Evolutionary conservation across 495 filamentous ascomycete species (phyloP).

Genomic region (Podospora didyma): DNA sequence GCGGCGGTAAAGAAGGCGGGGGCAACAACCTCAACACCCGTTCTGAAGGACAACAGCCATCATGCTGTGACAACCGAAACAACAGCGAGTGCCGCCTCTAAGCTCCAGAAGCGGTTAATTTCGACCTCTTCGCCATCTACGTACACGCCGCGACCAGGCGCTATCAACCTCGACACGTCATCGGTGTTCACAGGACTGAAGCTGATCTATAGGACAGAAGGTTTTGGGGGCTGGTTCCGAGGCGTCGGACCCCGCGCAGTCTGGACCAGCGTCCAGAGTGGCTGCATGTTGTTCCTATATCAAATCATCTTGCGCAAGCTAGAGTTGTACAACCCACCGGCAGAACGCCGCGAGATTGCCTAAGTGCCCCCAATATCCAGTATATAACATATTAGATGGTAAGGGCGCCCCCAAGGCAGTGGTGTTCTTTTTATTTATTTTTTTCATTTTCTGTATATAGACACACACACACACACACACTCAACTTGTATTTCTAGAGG

Average conservation of each 20-base stretch:
- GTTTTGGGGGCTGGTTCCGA: slow-evolving; percentile 85
- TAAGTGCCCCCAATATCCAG: not conserved
- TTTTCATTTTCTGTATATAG: slow-evolving; percentile 21
- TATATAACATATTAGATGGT: too few relatives aligned
- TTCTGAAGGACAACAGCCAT: slow-evolving; percentile 15
- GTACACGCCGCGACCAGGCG: slow-evolving; percentile 66
- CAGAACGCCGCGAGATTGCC: slow-evolving; percentile 27
- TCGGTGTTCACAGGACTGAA: slow-evolving; percentile 81
- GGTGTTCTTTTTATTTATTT: not conserved
- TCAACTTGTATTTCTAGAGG: slow-evolving; percentile 11
- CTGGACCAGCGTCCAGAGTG: slow-evolving; percentile 97
- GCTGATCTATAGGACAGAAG: slow-evolving; percentile 85
- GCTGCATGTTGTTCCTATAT: slow-evolving; percentile 95
- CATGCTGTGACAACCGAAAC: not conserved
- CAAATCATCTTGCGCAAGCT: slow-evolving; percentile 79
- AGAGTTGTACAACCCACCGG: slow-evolving; percentile 44
- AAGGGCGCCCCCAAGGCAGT: too few relatives aligned
- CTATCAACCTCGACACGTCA: slow-evolving; percentile 76
- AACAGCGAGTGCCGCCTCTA: slow-evolving; percentile 22
- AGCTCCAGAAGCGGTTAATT: slow-evolving; percentile 60
- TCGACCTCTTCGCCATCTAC: slow-evolving; percentile 84
- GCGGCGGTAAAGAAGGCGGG: slow-evolving; percentile 5
- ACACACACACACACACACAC: not conserved
- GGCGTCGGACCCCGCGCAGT: slow-evolving; percentile 89
- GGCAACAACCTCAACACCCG: not conserved